Evolutionary conservation across 2,329 filamentous ascomycete species (phyloP), one percentile per base, ranked within the genome.

Genomic region (Stenocarpella maydis): DNA sequence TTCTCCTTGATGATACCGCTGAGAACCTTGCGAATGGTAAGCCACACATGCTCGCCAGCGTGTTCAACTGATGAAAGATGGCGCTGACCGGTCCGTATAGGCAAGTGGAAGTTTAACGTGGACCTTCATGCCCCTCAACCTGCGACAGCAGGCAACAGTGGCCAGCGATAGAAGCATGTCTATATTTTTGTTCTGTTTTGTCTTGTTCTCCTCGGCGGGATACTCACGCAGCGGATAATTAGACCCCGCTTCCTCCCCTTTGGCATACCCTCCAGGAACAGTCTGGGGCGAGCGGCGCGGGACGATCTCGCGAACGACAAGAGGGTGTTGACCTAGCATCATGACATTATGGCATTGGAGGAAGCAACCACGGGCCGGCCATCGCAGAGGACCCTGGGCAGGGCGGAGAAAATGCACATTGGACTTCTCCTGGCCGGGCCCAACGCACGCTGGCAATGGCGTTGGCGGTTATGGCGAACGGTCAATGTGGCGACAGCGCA

Each of bases 1-100:
- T 98, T 73, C 80, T 99, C 12, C 85, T 99, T 24, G 93, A 94
- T 67, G 94, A 98, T 75, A 98, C 96, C 2, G 96, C 96, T 0
- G 92, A 97, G 74, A 97, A 97, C 75, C 83, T 99, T 65, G 94
- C 92, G 75, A 90, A 93, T 78, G 92, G 95, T 96, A 86, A 80
- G 88, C 85, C 14, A 4, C 14, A 4, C 19, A 37, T 28, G 9
- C 1, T 28, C n/a, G 10, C 14, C 26, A 10, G 19, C 37, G 34
- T 43, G 5, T 31, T 28, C 8, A 24, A 24, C 17, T n/a, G 28
- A 50, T 60, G 19, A 14, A 54, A 8, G 17, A 71, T 12, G 34
- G 24, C 63, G 39, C 77, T 81, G 66, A 80, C 74, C 52, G n/a
- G 37, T 15, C 21, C 2, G n/a, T 3, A 41, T 65, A 86, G 84